Base-by-base conservation (phyloP, 139 green algal species). In the Ulvella scutata region DNA sequence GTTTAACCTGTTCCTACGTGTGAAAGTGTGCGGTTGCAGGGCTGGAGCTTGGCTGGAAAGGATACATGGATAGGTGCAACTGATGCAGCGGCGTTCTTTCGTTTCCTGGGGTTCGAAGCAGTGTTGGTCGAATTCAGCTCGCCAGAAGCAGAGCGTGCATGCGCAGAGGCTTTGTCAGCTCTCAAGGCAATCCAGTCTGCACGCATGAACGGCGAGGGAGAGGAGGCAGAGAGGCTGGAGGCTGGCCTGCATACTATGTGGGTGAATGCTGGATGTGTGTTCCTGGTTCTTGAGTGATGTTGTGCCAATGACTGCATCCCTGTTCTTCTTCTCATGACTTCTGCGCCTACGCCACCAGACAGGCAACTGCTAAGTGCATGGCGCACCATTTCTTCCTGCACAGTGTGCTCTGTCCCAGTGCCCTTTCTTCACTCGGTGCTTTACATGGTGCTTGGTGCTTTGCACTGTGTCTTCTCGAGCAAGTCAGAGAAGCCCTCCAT, bases 91-190 rank as follows among this genome's bases (percentile, higher is more conserved):
- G 51, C 51, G n/a, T 67, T 67, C 51, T 26, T 67, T n/a, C 51
- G 51, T 26, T 67, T 67, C 51, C 51, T 67, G n/a, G 51, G 51
- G n/a, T 67, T 67, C 33, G 51, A 67, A n/a, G 51, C 51, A 1
- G 51, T 67, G 51, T 26, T 67, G 4, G 51, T 67, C 51, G 51
- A 67, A n/a, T 67, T 67, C 51, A 67, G 51, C 51, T 36, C n/a
- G n/a, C 51, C 51, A n/a, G 51, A 67, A 26, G 51, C 51, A 26
- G n/a, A 67, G 51, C 31, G 51, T 26, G 51, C 51, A 26, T 26
- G 51, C 51, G 31, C 51, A 0, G 51, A 67, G 51, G 51, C 51
- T n/a, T 26, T 67, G 51, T 26, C 31, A 26, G 51, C 33, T n/a
- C 51, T 67, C 2, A 26, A 26, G 9, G n/a, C 31, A 26, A n/a